phyloP scores from a whole-genome alignment of 345 rosid species.

The Cardamine chenopodiifolia region DNA sequence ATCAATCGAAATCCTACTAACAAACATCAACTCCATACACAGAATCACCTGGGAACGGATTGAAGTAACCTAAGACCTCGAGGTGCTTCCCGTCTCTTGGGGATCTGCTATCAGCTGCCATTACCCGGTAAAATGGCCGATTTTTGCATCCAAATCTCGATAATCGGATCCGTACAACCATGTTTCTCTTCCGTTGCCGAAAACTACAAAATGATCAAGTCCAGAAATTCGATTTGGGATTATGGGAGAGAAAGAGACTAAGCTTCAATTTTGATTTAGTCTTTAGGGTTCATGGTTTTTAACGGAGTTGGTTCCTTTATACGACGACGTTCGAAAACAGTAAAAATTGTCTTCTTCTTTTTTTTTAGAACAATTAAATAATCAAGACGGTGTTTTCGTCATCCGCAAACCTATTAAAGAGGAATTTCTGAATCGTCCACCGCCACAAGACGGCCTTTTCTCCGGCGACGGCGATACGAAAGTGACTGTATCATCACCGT shows the following conservation, averaged over 20 bases:
- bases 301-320: not conserved
- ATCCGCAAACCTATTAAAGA: no score
- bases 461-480: constrained; percentile 16
- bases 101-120: constrained; percentile 91
- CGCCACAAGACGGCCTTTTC: constrained; percentile 27
- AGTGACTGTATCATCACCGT: not conserved
- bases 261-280: constrained; percentile 19
- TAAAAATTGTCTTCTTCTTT: not conserved
- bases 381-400: not conserved
- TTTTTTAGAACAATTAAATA: not conserved
- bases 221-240: constrained; percentile 9
- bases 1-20: not conserved
- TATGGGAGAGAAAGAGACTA: constrained; percentile 11
- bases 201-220: not conserved
- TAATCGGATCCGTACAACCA: constrained; percentile 78
- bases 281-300: constrained; percentile 38
- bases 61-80: constrained; percentile 77
- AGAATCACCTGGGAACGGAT: constrained; percentile 77
- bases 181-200: constrained; percentile 26
- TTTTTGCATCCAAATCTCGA: constrained; percentile 85
- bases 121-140: constrained; percentile 79
- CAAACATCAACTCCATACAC: not conserved
- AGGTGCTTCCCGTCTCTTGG: constrained; percentile 92
- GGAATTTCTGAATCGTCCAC: constrained; percentile 26
- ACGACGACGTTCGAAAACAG: constrained; percentile 16